These are phyloP conservation scores for Pseudozyma hubeiensis DNA, from an alignment of 1,284 basidiomycete genomes.

Conservation along the genomic window DNA sequence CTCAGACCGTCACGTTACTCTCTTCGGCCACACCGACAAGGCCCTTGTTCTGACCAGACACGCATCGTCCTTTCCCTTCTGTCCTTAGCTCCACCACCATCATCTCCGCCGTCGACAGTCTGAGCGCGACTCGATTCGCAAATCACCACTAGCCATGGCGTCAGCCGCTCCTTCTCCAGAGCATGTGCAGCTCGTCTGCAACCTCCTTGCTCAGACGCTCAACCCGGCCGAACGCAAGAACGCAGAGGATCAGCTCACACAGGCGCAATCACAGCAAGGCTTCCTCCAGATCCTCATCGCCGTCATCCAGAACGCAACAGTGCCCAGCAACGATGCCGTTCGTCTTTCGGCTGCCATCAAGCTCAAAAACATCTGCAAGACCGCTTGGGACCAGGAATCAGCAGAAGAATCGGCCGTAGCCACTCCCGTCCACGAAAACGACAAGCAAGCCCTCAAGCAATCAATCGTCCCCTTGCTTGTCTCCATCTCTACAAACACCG, in stretches of 20 bases:
- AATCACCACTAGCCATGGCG: conserved; percentile 10
- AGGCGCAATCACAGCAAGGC: conserved; percentile 55
- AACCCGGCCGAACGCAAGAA: conserved; percentile 52
- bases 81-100: neutral
- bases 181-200: conserved; percentile 58
- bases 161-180: conserved; percentile 26
- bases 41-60: too few species aligned
- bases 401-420: conserved; percentile 40
- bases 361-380: conserved; percentile 66
- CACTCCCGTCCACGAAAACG: conserved; percentile 60
- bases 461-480: conserved; percentile 86
- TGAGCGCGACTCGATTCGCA: too few species aligned
- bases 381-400: conserved; percentile 61
- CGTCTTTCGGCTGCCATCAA: conserved; percentile 66
- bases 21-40: too few species aligned
- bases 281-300: conserved; percentile 62
- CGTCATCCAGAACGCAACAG: conserved; percentile 51
- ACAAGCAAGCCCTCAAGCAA: conserved; percentile 77
- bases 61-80: neutral
- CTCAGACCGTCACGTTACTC: conserved; percentile 2
- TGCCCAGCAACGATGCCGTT: conserved; percentile 48
- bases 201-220: conserved; percentile 62
- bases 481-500: conserved; percentile 70
- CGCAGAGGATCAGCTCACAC: conserved; percentile 60
- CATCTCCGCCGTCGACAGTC: neutral